Conservation (phyloP, 495 filamentous ascomycete species). For the Friedmanniomyces simplex region DNA sequence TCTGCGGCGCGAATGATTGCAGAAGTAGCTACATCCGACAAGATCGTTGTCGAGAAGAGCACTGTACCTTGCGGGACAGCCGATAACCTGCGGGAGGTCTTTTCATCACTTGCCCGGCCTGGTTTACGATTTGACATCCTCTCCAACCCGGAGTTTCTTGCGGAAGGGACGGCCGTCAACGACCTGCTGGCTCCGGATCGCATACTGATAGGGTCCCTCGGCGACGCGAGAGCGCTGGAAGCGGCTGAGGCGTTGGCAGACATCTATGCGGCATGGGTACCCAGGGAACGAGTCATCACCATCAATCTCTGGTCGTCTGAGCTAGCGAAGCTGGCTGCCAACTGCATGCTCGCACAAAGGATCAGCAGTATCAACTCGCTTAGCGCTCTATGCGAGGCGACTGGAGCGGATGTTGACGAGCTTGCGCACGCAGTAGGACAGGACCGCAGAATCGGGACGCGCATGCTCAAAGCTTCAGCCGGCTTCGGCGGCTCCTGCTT, state of each 20-base stretch:
- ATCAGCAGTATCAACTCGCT: constrained; percentile 72
- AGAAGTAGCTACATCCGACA: constrained; percentile 49
- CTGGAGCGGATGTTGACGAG: constrained; percentile 66
- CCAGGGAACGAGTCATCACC: constrained; percentile 49
- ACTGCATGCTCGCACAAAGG: constrained; percentile 71
- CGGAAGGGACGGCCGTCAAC: constrained; percentile 65
- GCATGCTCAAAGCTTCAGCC: constrained; percentile 66
- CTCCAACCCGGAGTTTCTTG: constrained; percentile 76
- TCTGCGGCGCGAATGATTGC: constrained; percentile 58
- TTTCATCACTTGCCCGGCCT: constrained; percentile 56
- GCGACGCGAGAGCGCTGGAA: constrained; percentile 42
- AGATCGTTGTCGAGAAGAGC: constrained; percentile 75
- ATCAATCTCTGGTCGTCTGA: constrained; percentile 75
- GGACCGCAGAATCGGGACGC: constrained; percentile 59
- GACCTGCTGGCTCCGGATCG: constrained; percentile 66
- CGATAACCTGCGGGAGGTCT: constrained; percentile 55
- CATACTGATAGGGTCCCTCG: constrained; percentile 62
- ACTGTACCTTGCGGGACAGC: constrained; percentile 76
- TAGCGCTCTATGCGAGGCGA: constrained; percentile 52
- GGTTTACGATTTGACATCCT: constrained; percentile 61
- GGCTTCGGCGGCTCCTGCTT: constrained; percentile 65
- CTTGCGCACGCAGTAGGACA: constrained; percentile 58
- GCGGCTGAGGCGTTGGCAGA: constrained; percentile 54
- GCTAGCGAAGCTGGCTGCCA: constrained; percentile 68
- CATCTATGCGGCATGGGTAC: constrained; percentile 65